Evolutionary conservation across 257 asterid genomes (phyloP), one percentile per base, ranked within the genome.

Genomic region (Echium plantagineum): DNA sequence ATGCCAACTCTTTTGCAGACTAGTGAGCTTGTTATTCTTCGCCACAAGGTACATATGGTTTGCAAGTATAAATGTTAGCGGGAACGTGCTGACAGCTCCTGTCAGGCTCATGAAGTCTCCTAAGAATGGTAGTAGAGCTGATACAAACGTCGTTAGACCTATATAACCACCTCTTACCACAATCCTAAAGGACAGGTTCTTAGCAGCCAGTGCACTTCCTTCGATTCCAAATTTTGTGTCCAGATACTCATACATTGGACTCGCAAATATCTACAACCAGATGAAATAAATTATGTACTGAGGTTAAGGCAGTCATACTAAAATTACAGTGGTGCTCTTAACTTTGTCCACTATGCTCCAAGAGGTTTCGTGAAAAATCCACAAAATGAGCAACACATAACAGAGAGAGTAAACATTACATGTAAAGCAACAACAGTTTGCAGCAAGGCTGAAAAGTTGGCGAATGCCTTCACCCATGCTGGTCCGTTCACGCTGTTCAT

Each of bases 61-160:
- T 16, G 99, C 97, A 16, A 93, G 95, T 57, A 93, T 93, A 77
- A 93, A 93, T 0, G 99, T 93, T 31, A 93, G 89, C 0, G 99
- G 99, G 67, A 86, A 89, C 21, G 97, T 89, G 87, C 96, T 86
- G 52, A 85, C 59, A n/a, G 99, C 97, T 52, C 99, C 99, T 0
- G 99, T 93, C 2, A 93, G 87, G 84, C 97, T 93, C 99, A 89
- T 93, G 79, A 93, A 93, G 67, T 89, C 96, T 57, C 99, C 99
- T 61, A 93, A 68, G 68, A 93, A 93, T 10, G 99, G 99, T 59
- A 93, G 74, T 79, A 93, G 13, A 8, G 99, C 97, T 1, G 99
- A 72, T 10, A 93, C 78, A 21, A 93, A 79, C 0, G 97, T 77
- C 9, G 85, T 93, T 53, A 81, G 32, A 0, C 75, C 89, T 5